phyloP scores from a whole-genome alignment of 2,329 filamentous ascomycete genomes.

The Lecanoromycetidae sp. region DNA sequence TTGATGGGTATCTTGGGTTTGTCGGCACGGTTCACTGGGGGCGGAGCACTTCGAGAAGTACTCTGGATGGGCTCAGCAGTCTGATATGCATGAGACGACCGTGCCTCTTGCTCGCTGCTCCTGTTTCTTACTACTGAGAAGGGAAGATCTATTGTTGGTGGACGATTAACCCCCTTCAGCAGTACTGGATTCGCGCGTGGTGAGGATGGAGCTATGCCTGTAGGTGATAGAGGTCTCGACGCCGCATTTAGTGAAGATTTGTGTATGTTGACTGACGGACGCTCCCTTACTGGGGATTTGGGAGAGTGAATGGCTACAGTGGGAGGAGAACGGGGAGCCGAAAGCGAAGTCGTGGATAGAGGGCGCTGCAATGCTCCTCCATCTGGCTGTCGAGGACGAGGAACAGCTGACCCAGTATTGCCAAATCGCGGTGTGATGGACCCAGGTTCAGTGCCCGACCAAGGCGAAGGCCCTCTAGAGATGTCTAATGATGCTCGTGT shows the following conservation, averaged over 20 bases:
- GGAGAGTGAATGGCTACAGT: constrained; percentile 5
- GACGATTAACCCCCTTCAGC: not conserved
- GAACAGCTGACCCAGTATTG: constrained; percentile 3
- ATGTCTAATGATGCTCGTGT: constrained; percentile 7
- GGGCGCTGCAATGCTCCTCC: constrained; percentile 2
- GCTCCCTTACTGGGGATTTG: not conserved
- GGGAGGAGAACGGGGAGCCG: constrained; percentile 3
- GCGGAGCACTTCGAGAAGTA: constrained; percentile 38
- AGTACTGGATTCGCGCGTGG: not conserved
- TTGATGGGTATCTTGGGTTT: constrained; percentile 57
- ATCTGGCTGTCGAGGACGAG: constrained; percentile 1
- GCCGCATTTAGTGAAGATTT: not conserved
- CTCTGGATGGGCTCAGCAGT: not conserved
- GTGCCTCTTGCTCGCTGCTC: not conserved
- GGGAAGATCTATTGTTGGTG: not conserved
- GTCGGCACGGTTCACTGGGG: constrained; percentile 67
- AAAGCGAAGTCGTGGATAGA: constrained; percentile 5
- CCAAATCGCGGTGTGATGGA: constrained; percentile 3
- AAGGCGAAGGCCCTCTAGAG: not conserved
- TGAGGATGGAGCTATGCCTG: not conserved
- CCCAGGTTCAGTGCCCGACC: constrained; percentile 5
- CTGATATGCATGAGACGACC: not conserved
- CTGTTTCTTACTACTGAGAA: not conserved
- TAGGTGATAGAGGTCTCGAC: not conserved
- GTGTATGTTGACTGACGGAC: not conserved